Conservation (phyloP, 2,329 filamentous ascomycete genomes). For the Ambrosiella xylebori region DNA sequence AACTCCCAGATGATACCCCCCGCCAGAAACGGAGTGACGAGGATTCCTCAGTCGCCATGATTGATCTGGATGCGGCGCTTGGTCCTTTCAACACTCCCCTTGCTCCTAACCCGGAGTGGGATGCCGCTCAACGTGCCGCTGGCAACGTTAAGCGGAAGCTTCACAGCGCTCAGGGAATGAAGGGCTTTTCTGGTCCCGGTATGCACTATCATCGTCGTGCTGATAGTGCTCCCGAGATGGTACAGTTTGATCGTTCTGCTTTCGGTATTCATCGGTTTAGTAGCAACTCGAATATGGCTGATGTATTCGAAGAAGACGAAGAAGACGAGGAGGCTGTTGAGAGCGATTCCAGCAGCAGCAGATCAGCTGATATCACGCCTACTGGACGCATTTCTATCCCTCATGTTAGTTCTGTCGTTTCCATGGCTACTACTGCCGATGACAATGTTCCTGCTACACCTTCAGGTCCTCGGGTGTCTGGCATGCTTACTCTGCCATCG, state of each 20-base stretch:
- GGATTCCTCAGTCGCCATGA: conserved; percentile 60
- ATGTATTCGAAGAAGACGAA: conserved; percentile 68
- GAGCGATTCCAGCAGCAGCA: conserved; percentile 12
- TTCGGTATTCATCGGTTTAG: conserved; percentile 44
- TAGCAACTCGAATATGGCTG: conserved; percentile 60
- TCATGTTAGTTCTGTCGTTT: conserved; percentile 10
- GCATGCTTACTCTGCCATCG: conserved; percentile 6
- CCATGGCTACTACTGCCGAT: conserved; percentile 10
- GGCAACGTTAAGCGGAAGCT: conserved; percentile 45
- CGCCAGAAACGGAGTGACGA: conserved; percentile 23
- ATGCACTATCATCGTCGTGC: conserved; percentile 63
- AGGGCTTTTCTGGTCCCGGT: conserved; percentile 49
- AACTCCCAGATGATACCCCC: conserved; percentile 7
- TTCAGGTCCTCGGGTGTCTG: conserved; percentile 8
- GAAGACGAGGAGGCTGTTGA: conserved; percentile 27
- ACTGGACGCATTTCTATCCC: conserved; percentile 9
- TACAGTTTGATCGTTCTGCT: conserved; percentile 48
- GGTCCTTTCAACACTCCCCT: conserved; percentile 79
- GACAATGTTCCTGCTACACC: conserved; percentile 13
- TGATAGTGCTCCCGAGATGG: conserved; percentile 65
- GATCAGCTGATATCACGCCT: conserved; percentile 11
- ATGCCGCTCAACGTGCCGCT: conserved; percentile 44
- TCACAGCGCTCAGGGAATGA: conserved; percentile 59
- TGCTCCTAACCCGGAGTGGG: conserved; percentile 45
- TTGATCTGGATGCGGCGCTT: conserved; percentile 85